Conservation (phyloP, 345 rosid genomes). For the Acer campestre region DNA sequence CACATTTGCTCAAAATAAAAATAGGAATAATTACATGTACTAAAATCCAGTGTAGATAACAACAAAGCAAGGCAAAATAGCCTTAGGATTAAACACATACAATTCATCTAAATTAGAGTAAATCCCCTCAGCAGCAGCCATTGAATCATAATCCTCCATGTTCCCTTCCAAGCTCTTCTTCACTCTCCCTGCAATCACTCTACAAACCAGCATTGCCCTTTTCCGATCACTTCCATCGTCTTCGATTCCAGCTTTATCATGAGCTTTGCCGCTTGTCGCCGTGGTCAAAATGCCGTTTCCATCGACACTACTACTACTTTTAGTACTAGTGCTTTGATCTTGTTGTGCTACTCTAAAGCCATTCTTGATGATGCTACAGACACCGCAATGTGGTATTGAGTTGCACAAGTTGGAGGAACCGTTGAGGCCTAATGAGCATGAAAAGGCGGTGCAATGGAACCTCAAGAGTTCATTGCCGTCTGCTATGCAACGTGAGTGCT, state of each 20-base stretch:
- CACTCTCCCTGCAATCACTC: slow-evolving; percentile 80
- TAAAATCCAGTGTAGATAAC: slow-evolving; percentile 63
- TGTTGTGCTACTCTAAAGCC: slow-evolving; percentile 51
- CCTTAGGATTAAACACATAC: slow-evolving; percentile 61
- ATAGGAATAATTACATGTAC: neutral
- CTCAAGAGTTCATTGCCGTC: slow-evolving; percentile 86
- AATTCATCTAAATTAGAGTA: slow-evolving; percentile 71
- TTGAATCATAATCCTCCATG: slow-evolving; percentile 63
- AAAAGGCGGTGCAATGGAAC: slow-evolving; percentile 61
- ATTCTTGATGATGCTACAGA: slow-evolving; percentile 62
- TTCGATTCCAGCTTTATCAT: slow-evolving; percentile 45
- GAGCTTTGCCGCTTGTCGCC: slow-evolving; percentile 78
- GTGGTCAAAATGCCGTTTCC: slow-evolving; percentile 65
- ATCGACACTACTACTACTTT: neutral
- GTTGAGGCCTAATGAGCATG: slow-evolving; percentile 63
- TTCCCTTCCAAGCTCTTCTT: slow-evolving; percentile 48
- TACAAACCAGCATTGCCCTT: slow-evolving; percentile 80
- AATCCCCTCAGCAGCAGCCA: slow-evolving; percentile 52
- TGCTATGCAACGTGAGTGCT: slow-evolving; percentile 79
- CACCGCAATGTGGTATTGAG: slow-evolving; percentile 50
- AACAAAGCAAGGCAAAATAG: slow-evolving; percentile 84
- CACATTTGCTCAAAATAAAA: too few species aligned
- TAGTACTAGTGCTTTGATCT: too few species aligned
- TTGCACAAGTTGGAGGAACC: slow-evolving; percentile 70
- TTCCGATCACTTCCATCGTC: slow-evolving; percentile 31